Conservation (phyloP, 1,139 yeast species). For the Saccharomycopsis crataegensis region DNA sequence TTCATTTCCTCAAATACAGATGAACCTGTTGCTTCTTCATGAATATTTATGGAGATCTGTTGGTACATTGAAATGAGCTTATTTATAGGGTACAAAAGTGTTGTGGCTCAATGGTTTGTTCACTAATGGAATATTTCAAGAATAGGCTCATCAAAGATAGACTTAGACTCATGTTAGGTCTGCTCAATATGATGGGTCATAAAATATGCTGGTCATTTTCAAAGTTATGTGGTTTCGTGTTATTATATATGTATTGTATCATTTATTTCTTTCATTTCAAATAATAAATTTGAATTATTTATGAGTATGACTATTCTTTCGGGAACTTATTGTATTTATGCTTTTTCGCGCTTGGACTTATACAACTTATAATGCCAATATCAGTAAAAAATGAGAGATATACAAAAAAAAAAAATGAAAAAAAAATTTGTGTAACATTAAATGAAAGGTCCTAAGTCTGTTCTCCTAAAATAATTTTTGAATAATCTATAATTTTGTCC, state of each 20-base stretch:
- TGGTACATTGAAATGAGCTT: too few relatives aligned
- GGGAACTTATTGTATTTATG: not conserved
- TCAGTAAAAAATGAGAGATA: not conserved
- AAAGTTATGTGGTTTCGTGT: too few relatives aligned
- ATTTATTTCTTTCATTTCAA: too few relatives aligned
- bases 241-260: too few relatives aligned
- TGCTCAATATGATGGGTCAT: too few relatives aligned
- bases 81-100: not conserved
- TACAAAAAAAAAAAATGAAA: slow-evolving; percentile 11
- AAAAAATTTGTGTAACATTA: not conserved
- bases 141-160: too few relatives aligned
- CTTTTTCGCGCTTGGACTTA: not conserved
- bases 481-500: slow-evolving; percentile 31
- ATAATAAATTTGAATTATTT: too few relatives aligned
- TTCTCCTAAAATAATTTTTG: slow-evolving; percentile 40
- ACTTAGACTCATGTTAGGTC: too few relatives aligned
- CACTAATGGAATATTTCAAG: not conserved
- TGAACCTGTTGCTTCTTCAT: too few relatives aligned
- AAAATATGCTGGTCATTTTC: too few relatives aligned
- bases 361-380: not conserved
- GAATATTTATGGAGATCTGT: too few relatives aligned
- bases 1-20: slow-evolving; percentile 32
- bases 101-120: not conserved
- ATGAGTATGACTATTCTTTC: too few relatives aligned
- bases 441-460: slow-evolving; percentile 24